Evolutionary conservation across 305 asterid genomes (phyloP), one percentile per base, ranked within the genome.

Genomic region (Plantago lanceolata): DNA sequence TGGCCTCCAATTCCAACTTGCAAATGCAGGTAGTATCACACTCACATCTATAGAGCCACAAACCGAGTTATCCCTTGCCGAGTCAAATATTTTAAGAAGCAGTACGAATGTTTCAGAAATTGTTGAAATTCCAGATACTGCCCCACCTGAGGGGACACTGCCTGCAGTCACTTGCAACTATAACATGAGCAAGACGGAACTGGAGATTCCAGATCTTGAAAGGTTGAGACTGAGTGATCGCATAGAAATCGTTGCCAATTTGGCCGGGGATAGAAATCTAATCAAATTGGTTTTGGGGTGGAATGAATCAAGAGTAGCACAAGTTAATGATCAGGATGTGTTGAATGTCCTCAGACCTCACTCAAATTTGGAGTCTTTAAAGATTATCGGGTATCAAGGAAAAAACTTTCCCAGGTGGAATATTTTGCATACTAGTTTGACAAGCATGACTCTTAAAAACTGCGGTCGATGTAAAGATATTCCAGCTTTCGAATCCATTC

Each of bases 101-200:
- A 64, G 61, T 5, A 7, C 44, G 13, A 72, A 63, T 40, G 68
- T 19, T 24, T n/a, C 60, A 3, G 24, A 3, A 2, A 44, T 77
- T 31, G 69, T 71, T 9, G 31, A 40, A 2, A 57, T 18, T 57
- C 20, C 73, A 17, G 17, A 20, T 2, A 14, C n/a, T 8, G 19
- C 7, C 33, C 19, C 59, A 15, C 2, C 17, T n/a, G 26, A 56
- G 5, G 19, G 48, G 29, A 7, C 12, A 4, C n/a, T 71, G 8
- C 55, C 74, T 8, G 54, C 28, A 24, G 28, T 72, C 5, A n/a
- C 66, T 48, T 35, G 73, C 9, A 44, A 74, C 37, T 59, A 55
- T 0, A 80, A 78, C 12, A 78, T 78, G 71, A 79, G 76, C 0
- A 55, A 20, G 52, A 73, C 70, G 7, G 15, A 28, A 11, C 48